Evolutionary conservation across 2,329 filamentous ascomycete species (phyloP), one percentile per base, ranked within the genome.

Genomic region (Lecanicillium sp.): DNA sequence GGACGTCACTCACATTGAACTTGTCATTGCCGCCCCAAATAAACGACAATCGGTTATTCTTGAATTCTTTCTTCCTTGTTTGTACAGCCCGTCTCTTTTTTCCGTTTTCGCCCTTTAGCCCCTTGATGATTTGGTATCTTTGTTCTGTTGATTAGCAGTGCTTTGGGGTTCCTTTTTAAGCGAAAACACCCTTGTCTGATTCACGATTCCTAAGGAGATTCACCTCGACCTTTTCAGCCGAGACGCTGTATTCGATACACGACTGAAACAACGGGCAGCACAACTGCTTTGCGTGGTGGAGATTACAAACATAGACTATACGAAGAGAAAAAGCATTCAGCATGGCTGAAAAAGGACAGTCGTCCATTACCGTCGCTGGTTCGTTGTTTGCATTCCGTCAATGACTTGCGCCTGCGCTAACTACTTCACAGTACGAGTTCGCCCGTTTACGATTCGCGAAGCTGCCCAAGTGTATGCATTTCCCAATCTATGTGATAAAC

Each of bases 361-460:
- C 73, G 32, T 78, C 75, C 30, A 79, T 79, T 54, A 70, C 65
- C 35, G 75, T 78, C 52, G 67, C 73, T 51, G 70, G 73, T 78
- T 61, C 28, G 65, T 16, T 35, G 19, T 28, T 14, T 19, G 20
- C 28, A 15, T 37, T 34, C 14, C 37, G 39, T 42, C 17, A 38
- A 40, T 17, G 32, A 16, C 7, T 15, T 20, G 14, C 29, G 16
- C 19, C 31, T 41, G 42, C 43, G 44, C 57, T 67, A 40, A 62
- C 47, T n/a, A 14, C 29, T 25, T 33, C 31, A 27, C 50, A 80
- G 79, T 84, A 46, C 77, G 80, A 55, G 80, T 84, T 49, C 75
- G 80, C 50, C 80, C 80, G 5, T 84, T 84, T 52, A 84, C 79
- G 9, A 95, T 96, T 51, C 75, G 88, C 65, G 92, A 98, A 71